Conservation (phyloP, 805 yeast genomes). For the Pichia nanzhaoensis region DNA sequence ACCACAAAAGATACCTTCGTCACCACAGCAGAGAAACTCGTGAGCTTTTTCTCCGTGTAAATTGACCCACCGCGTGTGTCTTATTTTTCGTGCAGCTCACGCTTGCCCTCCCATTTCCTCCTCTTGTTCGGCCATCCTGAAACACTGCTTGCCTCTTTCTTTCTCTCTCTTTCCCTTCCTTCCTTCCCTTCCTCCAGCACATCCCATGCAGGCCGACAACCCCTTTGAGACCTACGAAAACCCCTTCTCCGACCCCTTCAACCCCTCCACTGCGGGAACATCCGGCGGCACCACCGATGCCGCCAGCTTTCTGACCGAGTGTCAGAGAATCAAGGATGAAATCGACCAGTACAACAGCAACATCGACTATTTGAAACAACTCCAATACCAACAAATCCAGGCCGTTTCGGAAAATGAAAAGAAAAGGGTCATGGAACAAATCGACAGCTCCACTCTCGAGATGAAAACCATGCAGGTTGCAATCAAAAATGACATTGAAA, state of each 20-base stretch:
- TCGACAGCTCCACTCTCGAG: constrained; percentile 11
- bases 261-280: constrained; percentile 1
- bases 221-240: constrained; percentile 12
- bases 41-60: too few relatives aligned
- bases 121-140: too few relatives aligned
- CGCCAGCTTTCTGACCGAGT: not conserved
- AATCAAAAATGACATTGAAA: constrained; percentile 64
- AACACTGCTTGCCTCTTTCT: not conserved
- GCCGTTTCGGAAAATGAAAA: constrained; percentile 9
- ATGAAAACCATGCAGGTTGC: constrained; percentile 7
- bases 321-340: constrained; percentile 8
- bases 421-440: constrained; percentile 4
- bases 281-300: not conserved
- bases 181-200: not conserved
- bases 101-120: not conserved
- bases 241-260: constrained; percentile 11
- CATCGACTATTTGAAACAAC: constrained; percentile 8
- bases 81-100: too few relatives aligned
- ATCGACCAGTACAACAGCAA: constrained; percentile 7
- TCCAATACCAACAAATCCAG: constrained; percentile 15
- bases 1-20: too few relatives aligned
- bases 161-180: not conserved
- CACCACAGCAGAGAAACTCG: too few relatives aligned
- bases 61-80: not conserved
- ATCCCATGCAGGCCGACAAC: constrained; percentile 6